Conservation (phyloP, 495 filamentous ascomycete species). For the Aspergillus hancockii region DNA sequence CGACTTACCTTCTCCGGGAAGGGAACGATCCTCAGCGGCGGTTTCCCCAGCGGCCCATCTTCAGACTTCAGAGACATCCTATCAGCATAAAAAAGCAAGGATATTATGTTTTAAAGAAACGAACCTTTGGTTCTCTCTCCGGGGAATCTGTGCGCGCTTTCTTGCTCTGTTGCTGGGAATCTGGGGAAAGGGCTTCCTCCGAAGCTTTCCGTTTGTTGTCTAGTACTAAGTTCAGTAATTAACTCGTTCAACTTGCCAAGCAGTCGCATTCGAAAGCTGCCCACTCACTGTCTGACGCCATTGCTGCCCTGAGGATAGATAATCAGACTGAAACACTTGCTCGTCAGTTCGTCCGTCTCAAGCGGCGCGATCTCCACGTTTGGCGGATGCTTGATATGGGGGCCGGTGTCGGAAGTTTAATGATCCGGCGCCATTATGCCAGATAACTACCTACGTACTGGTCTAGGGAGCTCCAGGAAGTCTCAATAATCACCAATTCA, state of each 20-base stretch:
- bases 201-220: constrained; percentile 77
- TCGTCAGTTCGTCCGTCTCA: not conserved
- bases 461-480: not conserved
- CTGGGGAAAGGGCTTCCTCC: constrained; percentile 64
- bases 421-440: constrained; percentile 23
- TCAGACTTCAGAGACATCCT: constrained; percentile 25
- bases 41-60: constrained; percentile 34
- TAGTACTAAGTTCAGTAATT: constrained; percentile 28
- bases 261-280: not conserved
- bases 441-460: constrained; percentile 17
- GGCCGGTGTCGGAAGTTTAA: constrained; percentile 17
- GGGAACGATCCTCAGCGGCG: constrained; percentile 59
- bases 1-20: constrained; percentile 78
- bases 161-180: constrained; percentile 51
- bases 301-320: constrained; percentile 14
- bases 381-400: constrained; percentile 12
- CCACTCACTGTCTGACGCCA: constrained; percentile 24
- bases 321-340: not conserved
- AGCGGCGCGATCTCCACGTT: constrained; percentile 15
- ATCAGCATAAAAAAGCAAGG: not conserved
- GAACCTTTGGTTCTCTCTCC: constrained; percentile 53
- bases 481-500: constrained; percentile 3
- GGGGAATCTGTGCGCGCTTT: constrained; percentile 62
- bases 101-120: constrained; percentile 5
- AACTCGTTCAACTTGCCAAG: not conserved